These are phyloP conservation scores for Nyssa sinensis DNA, from an alignment of 148 eudicot genomes.

Conservation along the genomic window DNA sequence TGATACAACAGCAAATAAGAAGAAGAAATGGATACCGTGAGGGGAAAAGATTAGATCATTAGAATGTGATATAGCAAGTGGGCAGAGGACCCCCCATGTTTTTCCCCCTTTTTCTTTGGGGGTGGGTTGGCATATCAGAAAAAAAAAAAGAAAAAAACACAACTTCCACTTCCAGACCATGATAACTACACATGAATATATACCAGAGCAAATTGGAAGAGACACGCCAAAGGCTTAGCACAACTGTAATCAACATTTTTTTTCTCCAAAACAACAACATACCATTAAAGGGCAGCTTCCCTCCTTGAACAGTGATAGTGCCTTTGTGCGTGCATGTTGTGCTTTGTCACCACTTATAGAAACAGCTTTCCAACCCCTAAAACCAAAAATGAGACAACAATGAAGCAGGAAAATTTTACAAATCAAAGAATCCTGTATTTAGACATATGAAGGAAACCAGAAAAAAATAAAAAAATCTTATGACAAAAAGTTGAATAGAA, in stretches of 20 bases:
- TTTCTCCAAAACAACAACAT: slow-evolving; percentile 12
- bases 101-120: too few species aligned
- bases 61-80: too few species aligned
- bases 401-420: background rate
- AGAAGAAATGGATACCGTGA: too few species aligned
- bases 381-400: slow-evolving; percentile 14
- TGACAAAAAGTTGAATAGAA: background rate
- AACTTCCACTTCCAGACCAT: too few species aligned
- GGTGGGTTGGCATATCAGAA: too few species aligned
- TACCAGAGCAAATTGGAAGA: background rate
- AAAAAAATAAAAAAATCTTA: background rate
- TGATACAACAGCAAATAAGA: too few species aligned
- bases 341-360: slow-evolving; percentile 92
- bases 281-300: slow-evolving; percentile 88
- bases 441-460: background rate
- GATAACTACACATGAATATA: background rate
- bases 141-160: too few species aligned
- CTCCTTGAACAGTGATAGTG: slow-evolving; percentile 75
- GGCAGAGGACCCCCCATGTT: too few species aligned
- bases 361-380: slow-evolving; percentile 94
- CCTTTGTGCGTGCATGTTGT: slow-evolving; percentile 78
- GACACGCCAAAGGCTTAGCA: background rate
- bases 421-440: background rate
- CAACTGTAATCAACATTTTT: background rate
- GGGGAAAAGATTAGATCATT: too few species aligned